A percentile compares a stretch with the other conserved stretches of the same genome.
phyloP scores from a whole-genome alignment of 805 yeast species.

The Debaryomyces maramus region DNA sequence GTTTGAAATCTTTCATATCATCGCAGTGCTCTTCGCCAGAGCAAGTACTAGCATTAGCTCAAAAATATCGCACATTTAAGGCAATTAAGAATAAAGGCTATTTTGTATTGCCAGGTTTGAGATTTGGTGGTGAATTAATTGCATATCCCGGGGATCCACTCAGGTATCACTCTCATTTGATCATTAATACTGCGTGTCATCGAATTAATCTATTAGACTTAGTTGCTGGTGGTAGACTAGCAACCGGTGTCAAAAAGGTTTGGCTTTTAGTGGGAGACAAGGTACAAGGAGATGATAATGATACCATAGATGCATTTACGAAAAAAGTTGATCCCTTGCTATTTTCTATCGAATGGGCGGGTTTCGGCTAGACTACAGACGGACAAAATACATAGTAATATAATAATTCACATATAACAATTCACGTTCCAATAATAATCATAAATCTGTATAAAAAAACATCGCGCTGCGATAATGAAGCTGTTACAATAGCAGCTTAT shows the following conservation, averaged over 20 bases:
- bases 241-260: slow-evolving; percentile 87
- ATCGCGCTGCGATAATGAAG: no score
- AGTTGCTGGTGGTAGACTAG: slow-evolving; percentile 85
- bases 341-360: slow-evolving; percentile 94
- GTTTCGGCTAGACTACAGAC: slow-evolving; percentile 84
- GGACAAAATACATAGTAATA: no score
- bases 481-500: no score
- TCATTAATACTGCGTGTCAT: slow-evolving; percentile 52
- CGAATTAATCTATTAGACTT: slow-evolving; percentile 53
- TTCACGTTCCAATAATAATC: no score
- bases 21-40: slow-evolving; percentile 1
- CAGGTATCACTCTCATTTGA: slow-evolving; percentile 83
- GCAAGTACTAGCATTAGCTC: slow-evolving; percentile 5
- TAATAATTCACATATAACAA: no score
- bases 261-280: slow-evolving; percentile 55
- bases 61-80: slow-evolving; percentile 27
- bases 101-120: slow-evolving; percentile 75
- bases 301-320: not conserved
- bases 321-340: slow-evolving; percentile 35
- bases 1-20: not conserved
- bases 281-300: not conserved
- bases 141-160: slow-evolving; percentile 96
- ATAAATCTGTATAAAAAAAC: no score
- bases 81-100: slow-evolving; percentile 47
- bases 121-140: slow-evolving; percentile 87